These are phyloP conservation scores for Entomortierella lignicola DNA, from an alignment of 192 early-diverging fungal genomes.

Conservation along the genomic window DNA sequence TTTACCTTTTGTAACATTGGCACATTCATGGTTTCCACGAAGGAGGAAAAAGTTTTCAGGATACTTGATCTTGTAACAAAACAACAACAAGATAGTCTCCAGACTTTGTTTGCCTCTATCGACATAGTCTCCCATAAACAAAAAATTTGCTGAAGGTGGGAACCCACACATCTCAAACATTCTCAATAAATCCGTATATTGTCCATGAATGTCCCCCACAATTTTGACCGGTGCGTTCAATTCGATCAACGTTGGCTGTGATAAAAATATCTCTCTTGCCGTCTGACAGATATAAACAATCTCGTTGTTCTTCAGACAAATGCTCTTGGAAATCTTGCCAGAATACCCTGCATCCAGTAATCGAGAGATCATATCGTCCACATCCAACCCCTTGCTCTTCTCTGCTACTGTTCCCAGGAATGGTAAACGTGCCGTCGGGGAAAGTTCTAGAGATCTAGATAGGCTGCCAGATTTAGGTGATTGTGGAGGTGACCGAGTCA, in stretches of 20 bases:
- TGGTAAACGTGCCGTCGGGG: constrained; percentile 39
- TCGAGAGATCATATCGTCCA: constrained; percentile 92
- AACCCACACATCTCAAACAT: constrained; percentile 96
- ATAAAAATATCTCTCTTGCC: constrained; percentile 90
- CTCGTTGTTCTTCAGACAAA: constrained; percentile 88
- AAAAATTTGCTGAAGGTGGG: constrained; percentile 90
- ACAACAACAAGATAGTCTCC: constrained; percentile 92
- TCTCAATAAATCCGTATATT: constrained; percentile 91
- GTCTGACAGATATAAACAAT: constrained; percentile 87
- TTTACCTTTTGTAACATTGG: constrained; percentile 87
- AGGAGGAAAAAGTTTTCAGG: constrained; percentile 98
- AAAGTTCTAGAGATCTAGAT: constrained; percentile 30
- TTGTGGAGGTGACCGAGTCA: constrained; percentile 14
- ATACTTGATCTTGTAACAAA: constrained; percentile 98
- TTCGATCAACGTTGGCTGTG: constrained; percentile 85
- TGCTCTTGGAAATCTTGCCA: constrained; percentile 77
- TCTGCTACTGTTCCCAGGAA: constrained; percentile 33
- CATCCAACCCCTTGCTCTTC: constrained; percentile 53
- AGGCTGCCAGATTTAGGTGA: constrained; percentile 22
- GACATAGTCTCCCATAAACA: constrained; percentile 97
- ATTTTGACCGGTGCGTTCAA: constrained; percentile 83
- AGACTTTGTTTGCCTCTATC: constrained; percentile 96
- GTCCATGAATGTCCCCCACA: constrained; percentile 95
- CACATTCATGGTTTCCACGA: constrained; percentile 97
- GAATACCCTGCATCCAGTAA: constrained; percentile 83